Evolutionary conservation across 2,329 filamentous ascomycete genomes (phyloP), one percentile per base, ranked within the genome.

Genomic region (Pyrenochaeta sp.): DNA sequence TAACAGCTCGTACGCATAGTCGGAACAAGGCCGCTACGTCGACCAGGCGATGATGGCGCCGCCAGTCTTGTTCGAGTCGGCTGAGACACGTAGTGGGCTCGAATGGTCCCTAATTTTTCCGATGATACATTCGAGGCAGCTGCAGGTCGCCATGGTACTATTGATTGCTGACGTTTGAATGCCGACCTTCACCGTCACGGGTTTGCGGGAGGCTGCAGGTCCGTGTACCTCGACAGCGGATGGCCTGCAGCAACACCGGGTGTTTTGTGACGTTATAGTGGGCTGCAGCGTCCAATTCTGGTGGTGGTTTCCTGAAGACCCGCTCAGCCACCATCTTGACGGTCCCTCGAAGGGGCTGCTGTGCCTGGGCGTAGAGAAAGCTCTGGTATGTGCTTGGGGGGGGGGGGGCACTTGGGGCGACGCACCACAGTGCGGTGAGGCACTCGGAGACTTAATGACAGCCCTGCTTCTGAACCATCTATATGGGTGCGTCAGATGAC

Each of bases 131-230:
- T 67, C 59, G 61, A 65, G 62, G 55, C 63, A 66, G 62, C 68
- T 75, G 71, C 71, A 70, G 61, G 66, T 64, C 56, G 71, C 68
- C 69, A 74, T 69, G 61, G 67, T 55, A 62, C 54, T 64, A 49
- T 63, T 51, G 56, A 61, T 56, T 54, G 49, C 57, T 68, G 54
- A 49, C 50, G 61, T 42, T 72, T 69, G 66, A 65, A 64, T 54
- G 62, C 60, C 60, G 57, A 55, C 50, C 59, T 62, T 68, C 42
- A 56, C 56, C 58, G 63, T 73, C 68, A 72, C 65, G 69, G 66
- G 64, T 56, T 63, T 43, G 54, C 72, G 72, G 72, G 71, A 75
- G 71, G 71, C 72, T 73, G 73, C 73, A 75, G 60, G 49, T 47
- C 56, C 48, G 61, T 68, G 68, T 67, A 57, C 49, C 64, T 67